A percentile compares a stretch with the other conserved stretches of the same genome.
Evolutionary conservation across 805 yeast species (phyloP).

Genomic region (Wickerhamomyces mucosus): DNA sequence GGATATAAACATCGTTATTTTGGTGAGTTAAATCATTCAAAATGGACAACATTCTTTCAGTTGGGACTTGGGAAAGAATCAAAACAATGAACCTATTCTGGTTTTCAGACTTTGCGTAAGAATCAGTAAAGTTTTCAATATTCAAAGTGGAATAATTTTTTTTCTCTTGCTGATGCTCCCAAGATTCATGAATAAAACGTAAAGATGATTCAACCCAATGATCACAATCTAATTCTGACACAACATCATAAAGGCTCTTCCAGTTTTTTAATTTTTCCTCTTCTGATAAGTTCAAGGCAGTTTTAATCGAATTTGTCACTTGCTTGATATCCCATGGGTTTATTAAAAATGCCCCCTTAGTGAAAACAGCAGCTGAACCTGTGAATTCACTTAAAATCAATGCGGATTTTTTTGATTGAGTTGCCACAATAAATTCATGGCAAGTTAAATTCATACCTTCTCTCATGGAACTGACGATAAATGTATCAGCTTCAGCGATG

Average conservation of each 20-base stretch:
- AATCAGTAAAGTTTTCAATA: conserved; percentile 16
- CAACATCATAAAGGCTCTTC: conserved; percentile 48
- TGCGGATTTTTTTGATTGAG: conserved; percentile 65
- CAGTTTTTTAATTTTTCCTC: conserved; percentile 56
- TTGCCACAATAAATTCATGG: conserved; percentile 82
- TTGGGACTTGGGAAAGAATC: conserved; percentile 44
- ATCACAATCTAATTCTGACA: conserved; percentile 58
- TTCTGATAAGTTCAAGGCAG: conserved; percentile 54
- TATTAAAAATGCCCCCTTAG: conserved; percentile 60
- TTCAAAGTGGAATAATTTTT: conserved; percentile 25
- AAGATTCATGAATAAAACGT: conserved; percentile 38
- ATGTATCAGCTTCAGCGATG: conserved; percentile 75
- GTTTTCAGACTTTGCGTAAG: conserved; percentile 18
- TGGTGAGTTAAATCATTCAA: conserved; percentile 44
- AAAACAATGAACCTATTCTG: conserved; percentile 37
- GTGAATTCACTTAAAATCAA: conserved; percentile 86
- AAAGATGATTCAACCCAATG: conserved; percentile 63
- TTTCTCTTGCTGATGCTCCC: conserved; percentile 39
- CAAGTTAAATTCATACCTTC: conserved; percentile 97
- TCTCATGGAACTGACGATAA: conserved; percentile 83
- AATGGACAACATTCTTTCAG: conserved; percentile 46
- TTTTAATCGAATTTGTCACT: conserved; percentile 52
- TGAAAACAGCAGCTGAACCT: conserved; percentile 79
- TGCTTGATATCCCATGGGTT: conserved; percentile 85
- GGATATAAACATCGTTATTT: conserved; percentile 57